phyloP scores from a whole-genome alignment of 2,329 filamentous ascomycete species.

The Calonectria honghensis region DNA sequence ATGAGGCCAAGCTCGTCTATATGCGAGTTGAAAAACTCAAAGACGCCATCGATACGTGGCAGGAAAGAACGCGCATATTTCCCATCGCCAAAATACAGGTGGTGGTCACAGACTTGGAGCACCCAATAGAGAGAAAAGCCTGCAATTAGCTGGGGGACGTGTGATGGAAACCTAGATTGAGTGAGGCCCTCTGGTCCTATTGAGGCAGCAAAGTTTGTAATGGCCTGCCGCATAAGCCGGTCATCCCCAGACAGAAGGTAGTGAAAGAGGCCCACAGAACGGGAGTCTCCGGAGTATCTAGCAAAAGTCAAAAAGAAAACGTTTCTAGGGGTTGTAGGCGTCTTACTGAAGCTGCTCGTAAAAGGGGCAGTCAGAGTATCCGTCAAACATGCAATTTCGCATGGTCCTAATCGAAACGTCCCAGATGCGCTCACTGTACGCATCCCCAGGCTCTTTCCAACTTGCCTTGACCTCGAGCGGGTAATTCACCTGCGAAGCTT shows the following conservation, averaged over 20 bases:
- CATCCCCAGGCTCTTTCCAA: slow-evolving; percentile 31
- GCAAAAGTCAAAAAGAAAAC: background rate
- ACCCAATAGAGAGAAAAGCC: slow-evolving; percentile 63
- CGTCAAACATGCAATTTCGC: slow-evolving; percentile 56
- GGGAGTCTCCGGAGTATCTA: slow-evolving; percentile 44
- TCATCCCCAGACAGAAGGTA: slow-evolving; percentile 58
- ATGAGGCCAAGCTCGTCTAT: slow-evolving; percentile 44
- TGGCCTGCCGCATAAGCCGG: slow-evolving; percentile 57
- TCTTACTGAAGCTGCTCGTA: slow-evolving; percentile 60
- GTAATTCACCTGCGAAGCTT: slow-evolving; percentile 39
- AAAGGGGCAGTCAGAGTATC: slow-evolving; percentile 60
- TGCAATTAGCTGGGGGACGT: slow-evolving; percentile 61
- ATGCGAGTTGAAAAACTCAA: slow-evolving; percentile 56
- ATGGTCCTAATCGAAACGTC: slow-evolving; percentile 50
- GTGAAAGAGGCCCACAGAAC: slow-evolving; percentile 55
- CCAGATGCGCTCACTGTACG: slow-evolving; percentile 48
- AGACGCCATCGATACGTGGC: slow-evolving; percentile 58
- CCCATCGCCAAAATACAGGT: slow-evolving; percentile 59
- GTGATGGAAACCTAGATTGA: slow-evolving; percentile 60
- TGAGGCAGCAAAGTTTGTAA: slow-evolving; percentile 53
- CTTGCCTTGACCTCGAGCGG: slow-evolving; percentile 38
- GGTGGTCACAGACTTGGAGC: slow-evolving; percentile 60
- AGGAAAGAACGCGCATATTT: slow-evolving; percentile 56
- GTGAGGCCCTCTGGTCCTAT: slow-evolving; percentile 56
- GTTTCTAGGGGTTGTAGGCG: slow-evolving; percentile 43